Base-by-base conservation (phyloP, 768 basidiomycete genomes). In the Steccherinum ochraceum region DNA sequence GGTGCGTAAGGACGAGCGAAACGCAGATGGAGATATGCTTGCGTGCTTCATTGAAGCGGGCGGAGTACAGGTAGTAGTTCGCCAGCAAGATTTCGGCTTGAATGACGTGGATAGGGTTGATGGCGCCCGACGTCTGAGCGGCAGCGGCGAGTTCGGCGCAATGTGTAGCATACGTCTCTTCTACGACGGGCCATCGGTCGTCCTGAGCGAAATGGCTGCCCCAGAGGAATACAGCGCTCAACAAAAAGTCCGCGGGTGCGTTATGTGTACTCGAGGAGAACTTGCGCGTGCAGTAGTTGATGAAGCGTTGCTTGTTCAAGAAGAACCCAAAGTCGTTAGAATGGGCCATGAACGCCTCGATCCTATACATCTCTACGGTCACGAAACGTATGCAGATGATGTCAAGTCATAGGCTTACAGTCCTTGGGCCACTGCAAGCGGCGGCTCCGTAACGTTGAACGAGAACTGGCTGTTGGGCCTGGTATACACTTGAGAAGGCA, bases 311-410 rank as follows among this genome's bases (percentile, higher is more conserved):
- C 1, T 63, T 27, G 53, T 80, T 62, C 51, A 89, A 75, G 61
- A 86, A 88, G 60, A 88, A 80, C 5, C 83, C 84, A 50, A 85
- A 75, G 55, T 81, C 76, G 24, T 67, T 58, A 3, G 73, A 70
- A 56, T 85, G 74, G 12, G 77, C 78, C 4, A 80, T 59, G 56
- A 89, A 80, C 27, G 53, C 46, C 24, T 60, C 52, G 48, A 64
- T 45, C 19, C 63, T 64, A 41, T 13, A 3, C 11, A 43, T 7
- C n/a, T n/a, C n/a, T n/a, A n/a, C n/a, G n/a, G n/a, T 19, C 20
- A 20, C n/a, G 10, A 48, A 39, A 53, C 40, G n/a, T n/a, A n/a
- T n/a, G n/a, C n/a, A n/a, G n/a, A n/a, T n/a, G n/a, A n/a, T n/a
- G n/a, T n/a, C n/a, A n/a, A n/a, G n/a, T n/a, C n/a, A n/a, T 35